phyloP scores from a whole-genome alignment of 768 basidiomycete genomes.

The Mycena galopus region DNA sequence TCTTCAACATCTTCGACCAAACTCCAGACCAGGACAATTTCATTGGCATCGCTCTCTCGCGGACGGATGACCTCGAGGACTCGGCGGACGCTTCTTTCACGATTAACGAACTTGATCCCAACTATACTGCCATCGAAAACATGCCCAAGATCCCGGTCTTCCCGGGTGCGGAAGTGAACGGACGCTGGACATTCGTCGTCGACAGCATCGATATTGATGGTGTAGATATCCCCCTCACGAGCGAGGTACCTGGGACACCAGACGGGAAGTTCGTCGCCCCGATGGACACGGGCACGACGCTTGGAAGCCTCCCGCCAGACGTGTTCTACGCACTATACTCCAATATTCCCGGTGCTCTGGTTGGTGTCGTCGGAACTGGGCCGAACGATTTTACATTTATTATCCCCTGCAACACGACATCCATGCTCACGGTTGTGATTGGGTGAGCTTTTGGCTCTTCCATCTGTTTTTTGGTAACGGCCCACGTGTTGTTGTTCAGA shows the following conservation, averaged over 20 bases:
- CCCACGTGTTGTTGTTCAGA: neutral
- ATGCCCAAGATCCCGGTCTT: neutral
- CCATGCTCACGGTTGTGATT: slow-evolving; percentile 7
- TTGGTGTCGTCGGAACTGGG: neutral
- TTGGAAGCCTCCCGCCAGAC: neutral
- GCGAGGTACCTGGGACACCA: neutral
- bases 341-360: neutral
- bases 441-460: neutral
- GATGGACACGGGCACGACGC: slow-evolving; percentile 24
- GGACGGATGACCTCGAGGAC: slow-evolving; percentile 17
- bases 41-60: slow-evolving; percentile 5
- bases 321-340: slow-evolving; percentile 13
- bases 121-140: neutral
- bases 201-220: slow-evolving; percentile 8
- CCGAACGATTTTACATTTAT: neutral
- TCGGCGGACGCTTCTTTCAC: slow-evolving; percentile 13
- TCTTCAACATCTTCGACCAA: slow-evolving; percentile 23
- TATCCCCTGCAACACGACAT: slow-evolving; percentile 10
- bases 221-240: neutral
- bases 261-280: neutral
- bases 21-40: slow-evolving; percentile 10
- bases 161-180: neutral
- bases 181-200: neutral
- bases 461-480: no score
- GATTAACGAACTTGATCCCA: slow-evolving; percentile 11